Conservation (phyloP, 345 rosid genomes). For the Chamaenerion angustifolium region DNA sequence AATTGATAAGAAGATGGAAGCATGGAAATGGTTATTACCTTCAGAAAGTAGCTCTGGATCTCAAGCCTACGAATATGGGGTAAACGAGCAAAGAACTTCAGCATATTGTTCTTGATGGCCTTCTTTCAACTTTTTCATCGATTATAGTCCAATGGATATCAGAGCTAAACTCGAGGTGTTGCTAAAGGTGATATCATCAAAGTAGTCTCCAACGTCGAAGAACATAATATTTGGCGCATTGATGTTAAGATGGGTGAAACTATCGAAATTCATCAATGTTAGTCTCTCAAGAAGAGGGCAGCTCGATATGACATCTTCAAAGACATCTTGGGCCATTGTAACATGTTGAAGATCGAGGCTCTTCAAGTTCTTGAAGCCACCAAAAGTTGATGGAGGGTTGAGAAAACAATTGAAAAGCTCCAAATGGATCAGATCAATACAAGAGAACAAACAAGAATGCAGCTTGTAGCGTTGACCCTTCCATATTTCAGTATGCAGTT, state of each 20-base stretch:
- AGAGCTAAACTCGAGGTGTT: slow-evolving; percentile 29
- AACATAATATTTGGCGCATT: slow-evolving; percentile 52
- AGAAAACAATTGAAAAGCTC: slow-evolving; percentile 59
- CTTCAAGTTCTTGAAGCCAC: slow-evolving; percentile 47
- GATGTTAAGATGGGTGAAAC: slow-evolving; percentile 39
- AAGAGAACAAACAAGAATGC: slow-evolving; percentile 41
- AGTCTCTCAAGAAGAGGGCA: slow-evolving; percentile 48
- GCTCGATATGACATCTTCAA: slow-evolving; percentile 38
- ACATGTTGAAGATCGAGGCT: slow-evolving; percentile 66
- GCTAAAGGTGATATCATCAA: slow-evolving; percentile 34
- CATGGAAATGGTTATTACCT: slow-evolving; percentile 21
- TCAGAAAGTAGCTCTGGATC: slow-evolving; percentile 52
- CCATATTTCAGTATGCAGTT: slow-evolving; percentile 40
- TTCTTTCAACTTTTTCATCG: slow-evolving; percentile 22
- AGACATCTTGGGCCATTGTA: slow-evolving; percentile 41
- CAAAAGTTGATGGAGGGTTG: slow-evolving; percentile 35
- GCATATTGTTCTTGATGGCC: slow-evolving; percentile 22
- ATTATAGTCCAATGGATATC: slow-evolving; percentile 46
- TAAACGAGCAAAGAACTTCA: slow-evolving; percentile 46
- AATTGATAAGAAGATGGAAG: neutral
- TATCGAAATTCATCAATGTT: slow-evolving; percentile 53
- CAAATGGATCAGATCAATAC: slow-evolving; percentile 38
- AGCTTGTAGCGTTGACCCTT: slow-evolving; percentile 52
- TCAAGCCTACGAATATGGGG: slow-evolving; percentile 59
- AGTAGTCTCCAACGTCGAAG: slow-evolving; percentile 46